phyloP scores from a whole-genome alignment of 345 rosid species.

The Citrus medica region DNA sequence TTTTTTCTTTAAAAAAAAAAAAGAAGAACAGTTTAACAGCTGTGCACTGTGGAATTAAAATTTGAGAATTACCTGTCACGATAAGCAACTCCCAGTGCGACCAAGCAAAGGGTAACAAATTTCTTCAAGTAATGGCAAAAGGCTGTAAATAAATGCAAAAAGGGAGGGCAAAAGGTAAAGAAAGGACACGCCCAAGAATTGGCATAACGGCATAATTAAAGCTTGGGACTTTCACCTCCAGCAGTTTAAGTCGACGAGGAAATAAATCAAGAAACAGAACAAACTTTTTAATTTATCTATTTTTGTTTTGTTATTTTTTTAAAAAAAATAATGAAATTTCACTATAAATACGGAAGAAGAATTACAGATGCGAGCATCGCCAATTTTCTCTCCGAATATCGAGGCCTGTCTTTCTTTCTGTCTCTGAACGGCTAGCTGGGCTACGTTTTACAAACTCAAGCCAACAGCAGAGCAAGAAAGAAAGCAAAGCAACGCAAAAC shows the following conservation, averaged over 20 bases:
- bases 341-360: conserved; percentile 16
- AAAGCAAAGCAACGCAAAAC: neutral
- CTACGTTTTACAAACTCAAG: neutral
- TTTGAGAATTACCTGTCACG: neutral
- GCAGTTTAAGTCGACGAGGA: neutral
- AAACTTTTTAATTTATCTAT: too few relatives aligned
- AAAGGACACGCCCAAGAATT: neutral
- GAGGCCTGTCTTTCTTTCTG: neutral
- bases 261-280: too few relatives aligned
- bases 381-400: conserved; percentile 1
- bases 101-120: neutral
- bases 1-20: neutral
- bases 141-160: neutral
- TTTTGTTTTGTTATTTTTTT: neutral
- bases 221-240: neutral
- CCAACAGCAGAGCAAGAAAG: neutral
- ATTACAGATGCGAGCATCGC: neutral
- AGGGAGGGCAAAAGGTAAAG: neutral
- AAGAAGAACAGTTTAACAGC: neutral
- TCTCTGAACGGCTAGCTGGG: neutral
- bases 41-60: neutral
- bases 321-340: neutral
- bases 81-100: neutral
- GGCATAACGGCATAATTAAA: neutral
- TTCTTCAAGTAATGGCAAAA: neutral